Evolutionary conservation across 2,329 filamentous ascomycete genomes (phyloP).

Genomic region (Blastomyces silverae): DNA sequence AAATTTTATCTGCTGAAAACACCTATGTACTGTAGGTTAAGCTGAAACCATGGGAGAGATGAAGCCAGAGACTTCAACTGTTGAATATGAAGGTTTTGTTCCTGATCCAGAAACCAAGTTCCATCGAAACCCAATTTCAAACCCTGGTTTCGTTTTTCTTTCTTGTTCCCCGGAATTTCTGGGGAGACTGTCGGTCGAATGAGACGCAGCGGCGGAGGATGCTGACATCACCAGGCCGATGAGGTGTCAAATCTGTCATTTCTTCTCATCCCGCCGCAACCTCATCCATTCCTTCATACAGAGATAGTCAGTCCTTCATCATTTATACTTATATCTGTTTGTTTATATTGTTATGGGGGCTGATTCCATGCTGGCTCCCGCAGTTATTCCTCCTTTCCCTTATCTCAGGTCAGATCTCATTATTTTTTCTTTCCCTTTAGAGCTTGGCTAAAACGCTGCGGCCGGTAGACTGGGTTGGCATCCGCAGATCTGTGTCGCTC

Average conservation of each 20-base stretch:
- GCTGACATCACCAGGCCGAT: constrained; percentile 12
- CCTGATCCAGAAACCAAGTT: neutral
- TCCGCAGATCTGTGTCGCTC: neutral
- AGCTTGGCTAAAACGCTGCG: neutral
- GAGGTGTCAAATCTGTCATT: neutral
- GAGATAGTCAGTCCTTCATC: neutral
- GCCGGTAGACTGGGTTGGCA: neutral
- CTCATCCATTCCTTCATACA: neutral
- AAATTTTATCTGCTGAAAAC: too few relatives aligned
- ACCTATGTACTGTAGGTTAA: too few relatives aligned
- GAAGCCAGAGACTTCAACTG: neutral
- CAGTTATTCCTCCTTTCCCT: neutral
- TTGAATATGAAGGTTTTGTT: neutral
- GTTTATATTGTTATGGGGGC: neutral
- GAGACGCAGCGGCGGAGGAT: neutral
- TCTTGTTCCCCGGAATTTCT: neutral
- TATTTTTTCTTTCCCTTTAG: neutral
- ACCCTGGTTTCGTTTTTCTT: neutral
- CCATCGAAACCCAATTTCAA: neutral
- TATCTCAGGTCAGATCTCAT: neutral
- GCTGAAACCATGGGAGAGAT: too few relatives aligned
- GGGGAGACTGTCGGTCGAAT: neutral
- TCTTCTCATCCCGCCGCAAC: neutral
- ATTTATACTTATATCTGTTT: neutral
- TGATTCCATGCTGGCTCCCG: neutral